phyloP scores from a whole-genome alignment of 371 early-diverging fungal genomes.

The Mucor velutinosus region DNA sequence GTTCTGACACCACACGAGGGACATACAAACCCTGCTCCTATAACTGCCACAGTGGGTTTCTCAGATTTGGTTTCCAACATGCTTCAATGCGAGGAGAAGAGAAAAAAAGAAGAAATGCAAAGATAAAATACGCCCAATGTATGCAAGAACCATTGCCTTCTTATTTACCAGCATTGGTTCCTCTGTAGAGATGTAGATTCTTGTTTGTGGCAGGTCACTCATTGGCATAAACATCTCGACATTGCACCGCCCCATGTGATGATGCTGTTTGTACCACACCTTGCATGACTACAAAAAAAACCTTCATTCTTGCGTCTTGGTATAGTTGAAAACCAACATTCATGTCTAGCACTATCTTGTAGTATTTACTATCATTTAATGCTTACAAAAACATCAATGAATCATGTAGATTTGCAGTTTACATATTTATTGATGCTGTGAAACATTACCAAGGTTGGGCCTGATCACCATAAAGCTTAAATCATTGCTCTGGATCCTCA shows the following conservation, averaged over 20 bases:
- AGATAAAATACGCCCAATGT: neutral
- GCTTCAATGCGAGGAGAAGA: neutral
- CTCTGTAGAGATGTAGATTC: neutral
- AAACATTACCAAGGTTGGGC: neutral
- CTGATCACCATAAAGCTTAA: neutral
- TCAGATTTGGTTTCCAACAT: neutral
- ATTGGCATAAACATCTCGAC: neutral
- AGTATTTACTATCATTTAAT: neutral
- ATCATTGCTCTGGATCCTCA: neutral
- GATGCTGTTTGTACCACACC: neutral
- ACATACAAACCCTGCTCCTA: conserved; percentile 5
- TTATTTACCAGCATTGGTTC: neutral
- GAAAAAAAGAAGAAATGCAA: neutral
- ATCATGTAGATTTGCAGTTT: neutral
- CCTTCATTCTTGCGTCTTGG: neutral
- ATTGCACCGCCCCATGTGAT: neutral
- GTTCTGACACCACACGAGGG: neutral
- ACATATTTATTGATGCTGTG: neutral
- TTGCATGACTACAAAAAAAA: no score
- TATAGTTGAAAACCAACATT: neutral
- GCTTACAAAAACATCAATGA: neutral
- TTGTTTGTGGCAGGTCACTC: neutral
- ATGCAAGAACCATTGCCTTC: neutral
- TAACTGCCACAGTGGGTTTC: conserved; percentile 9
- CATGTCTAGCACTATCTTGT: neutral